phyloP scores from a whole-genome alignment of 768 basidiomycete species.

The Galerina marginata region DNA sequence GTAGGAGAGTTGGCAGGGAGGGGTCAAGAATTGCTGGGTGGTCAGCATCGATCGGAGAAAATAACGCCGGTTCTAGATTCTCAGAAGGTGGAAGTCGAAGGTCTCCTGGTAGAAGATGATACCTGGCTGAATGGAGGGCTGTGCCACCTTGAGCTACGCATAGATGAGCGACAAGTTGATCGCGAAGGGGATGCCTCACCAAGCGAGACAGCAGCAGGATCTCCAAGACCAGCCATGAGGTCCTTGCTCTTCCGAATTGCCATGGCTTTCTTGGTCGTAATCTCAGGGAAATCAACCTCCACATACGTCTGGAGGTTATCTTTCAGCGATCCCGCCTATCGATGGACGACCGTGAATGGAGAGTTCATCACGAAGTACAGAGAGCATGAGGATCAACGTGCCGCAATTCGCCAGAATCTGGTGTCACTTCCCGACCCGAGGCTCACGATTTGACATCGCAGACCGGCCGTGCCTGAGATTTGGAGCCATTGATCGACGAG shows the following conservation, averaged over 20 bases:
- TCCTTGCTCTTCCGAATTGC: slow-evolving; percentile 72
- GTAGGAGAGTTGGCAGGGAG: slow-evolving; percentile 75
- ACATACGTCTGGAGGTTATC: slow-evolving; percentile 66
- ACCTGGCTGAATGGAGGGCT: slow-evolving; percentile 56
- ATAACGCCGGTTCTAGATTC: slow-evolving; percentile 43
- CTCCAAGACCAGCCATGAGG: slow-evolving; percentile 56
- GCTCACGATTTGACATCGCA: slow-evolving; percentile 85
- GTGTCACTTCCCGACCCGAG: slow-evolving; percentile 96
- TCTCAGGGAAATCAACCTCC: slow-evolving; percentile 91
- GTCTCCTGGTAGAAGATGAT: slow-evolving; percentile 80
- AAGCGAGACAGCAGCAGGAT: slow-evolving; percentile 44
- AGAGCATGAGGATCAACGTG: slow-evolving; percentile 47
- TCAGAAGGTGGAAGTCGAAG: slow-evolving; percentile 64
- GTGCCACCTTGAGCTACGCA: slow-evolving; percentile 65
- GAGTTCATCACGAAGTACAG: slow-evolving; percentile 6
- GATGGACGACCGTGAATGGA: slow-evolving; percentile 25
- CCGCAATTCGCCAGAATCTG: slow-evolving; percentile 89
- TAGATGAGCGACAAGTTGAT: slow-evolving; percentile 6
- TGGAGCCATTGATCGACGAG: slow-evolving; percentile 73
- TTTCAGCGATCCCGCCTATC: slow-evolving; percentile 62
- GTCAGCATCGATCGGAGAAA: slow-evolving; percentile 17
- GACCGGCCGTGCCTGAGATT: slow-evolving; percentile 45
- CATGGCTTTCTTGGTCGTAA: slow-evolving; percentile 85
- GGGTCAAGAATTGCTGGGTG: slow-evolving; percentile 55
- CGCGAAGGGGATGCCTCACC: slow-evolving; percentile 37